Conservation (phyloP, 208 protist species). For the Leishmania gerbilli region DNA sequence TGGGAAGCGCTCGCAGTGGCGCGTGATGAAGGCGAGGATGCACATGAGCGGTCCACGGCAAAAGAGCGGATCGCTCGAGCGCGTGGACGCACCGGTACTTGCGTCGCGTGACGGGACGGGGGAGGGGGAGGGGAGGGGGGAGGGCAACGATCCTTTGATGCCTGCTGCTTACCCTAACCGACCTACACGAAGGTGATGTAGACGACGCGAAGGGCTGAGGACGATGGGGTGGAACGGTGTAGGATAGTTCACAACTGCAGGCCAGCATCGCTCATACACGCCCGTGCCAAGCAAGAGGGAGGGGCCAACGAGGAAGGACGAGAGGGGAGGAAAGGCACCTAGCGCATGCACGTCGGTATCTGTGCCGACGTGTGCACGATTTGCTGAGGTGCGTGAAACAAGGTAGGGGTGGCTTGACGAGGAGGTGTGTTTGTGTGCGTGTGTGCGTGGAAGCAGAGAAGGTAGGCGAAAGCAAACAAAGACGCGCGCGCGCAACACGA, state of each 20-base stretch:
- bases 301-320: neutral
- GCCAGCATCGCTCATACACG: neutral
- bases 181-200: neutral
- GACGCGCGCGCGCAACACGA: no score
- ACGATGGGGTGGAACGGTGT: neutral
- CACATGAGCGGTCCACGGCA: conserved; percentile 35
- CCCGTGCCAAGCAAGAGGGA: neutral
- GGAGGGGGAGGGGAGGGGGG: neutral
- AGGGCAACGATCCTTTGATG: neutral
- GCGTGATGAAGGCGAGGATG: conserved; percentile 59
- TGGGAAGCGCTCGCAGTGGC: conserved; percentile 53
- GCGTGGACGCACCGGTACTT: neutral
- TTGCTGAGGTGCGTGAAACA: neutral
- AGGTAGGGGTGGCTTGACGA: no score
- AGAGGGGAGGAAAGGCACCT: neutral
- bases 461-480: no score
- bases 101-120: neutral
- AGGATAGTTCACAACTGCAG: neutral
- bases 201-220: neutral
- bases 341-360: neutral
- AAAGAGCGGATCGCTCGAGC: neutral
- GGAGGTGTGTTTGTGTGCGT: no score
- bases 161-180: neutral
- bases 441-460: no score
- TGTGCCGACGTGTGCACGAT: neutral